Evolutionary conservation across 2,329 filamentous ascomycete genomes (phyloP).

Genomic region (Sporothrix curviconia): DNA sequence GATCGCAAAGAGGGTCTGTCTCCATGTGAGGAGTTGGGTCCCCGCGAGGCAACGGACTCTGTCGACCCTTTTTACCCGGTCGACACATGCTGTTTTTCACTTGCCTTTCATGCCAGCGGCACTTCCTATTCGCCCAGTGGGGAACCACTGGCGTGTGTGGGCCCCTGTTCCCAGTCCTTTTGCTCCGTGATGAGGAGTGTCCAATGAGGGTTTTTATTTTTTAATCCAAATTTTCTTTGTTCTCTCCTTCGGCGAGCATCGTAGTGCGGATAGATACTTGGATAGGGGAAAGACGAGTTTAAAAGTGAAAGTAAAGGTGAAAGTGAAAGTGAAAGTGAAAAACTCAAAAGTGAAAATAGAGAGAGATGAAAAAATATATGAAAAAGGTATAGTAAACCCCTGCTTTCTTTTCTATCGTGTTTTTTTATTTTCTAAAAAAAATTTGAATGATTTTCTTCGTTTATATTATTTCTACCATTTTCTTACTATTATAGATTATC

Average conservation of each 20-base stretch:
- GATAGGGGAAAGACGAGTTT: background rate
- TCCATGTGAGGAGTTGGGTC: background rate
- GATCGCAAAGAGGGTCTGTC: background rate
- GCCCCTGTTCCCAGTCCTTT: background rate
- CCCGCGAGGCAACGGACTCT: background rate
- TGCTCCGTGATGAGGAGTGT: background rate
- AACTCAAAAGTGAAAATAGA: background rate
- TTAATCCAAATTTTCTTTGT: background rate
- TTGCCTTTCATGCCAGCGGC: no score
- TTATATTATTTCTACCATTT: no score
- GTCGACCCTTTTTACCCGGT: background rate
- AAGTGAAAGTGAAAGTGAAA: background rate
- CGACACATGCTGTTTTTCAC: no score
- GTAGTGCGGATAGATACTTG: no score
- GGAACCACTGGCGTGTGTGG: no score
- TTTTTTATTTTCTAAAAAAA: no score
- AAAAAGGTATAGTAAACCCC: background rate
- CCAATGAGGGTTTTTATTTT: background rate
- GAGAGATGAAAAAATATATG: background rate
- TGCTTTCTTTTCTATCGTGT: no score
- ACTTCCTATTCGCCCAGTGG: background rate
- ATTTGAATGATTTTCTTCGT: no score
- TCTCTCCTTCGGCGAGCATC: background rate
- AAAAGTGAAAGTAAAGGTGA: background rate
- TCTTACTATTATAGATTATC: no score